A percentile compares a stretch with the other conserved stretches of the same genome.
Evolutionary conservation across 208 protist species (phyloP).

Genomic region (Porcisia hertigi): DNA sequence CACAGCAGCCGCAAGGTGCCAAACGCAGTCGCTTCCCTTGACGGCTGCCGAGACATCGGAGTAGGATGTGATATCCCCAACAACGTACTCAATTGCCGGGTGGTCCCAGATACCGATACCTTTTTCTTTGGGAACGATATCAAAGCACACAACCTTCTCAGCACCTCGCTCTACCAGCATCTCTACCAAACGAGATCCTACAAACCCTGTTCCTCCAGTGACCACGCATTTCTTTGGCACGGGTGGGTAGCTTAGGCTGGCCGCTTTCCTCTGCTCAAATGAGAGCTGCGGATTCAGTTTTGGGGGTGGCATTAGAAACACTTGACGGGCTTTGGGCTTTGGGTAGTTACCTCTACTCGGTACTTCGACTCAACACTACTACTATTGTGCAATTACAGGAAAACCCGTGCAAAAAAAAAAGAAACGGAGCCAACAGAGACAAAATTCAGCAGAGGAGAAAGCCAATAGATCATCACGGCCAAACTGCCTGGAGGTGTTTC

Average conservation of each 20-base stretch:
- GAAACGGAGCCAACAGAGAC: background rate
- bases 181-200: slow-evolving; percentile 94
- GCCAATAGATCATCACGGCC: slow-evolving; percentile 18
- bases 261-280: slow-evolving; percentile 58
- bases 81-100: slow-evolving; percentile 88
- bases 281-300: slow-evolving; percentile 71
- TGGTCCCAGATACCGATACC: slow-evolving; percentile 75
- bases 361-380: background rate
- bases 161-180: slow-evolving; percentile 96
- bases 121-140: slow-evolving; percentile 88
- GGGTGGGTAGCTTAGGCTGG: slow-evolving; percentile 48
- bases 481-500: background rate
- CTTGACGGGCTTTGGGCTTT: background rate
- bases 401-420: background rate
- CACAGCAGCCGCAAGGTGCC: slow-evolving; percentile 94
- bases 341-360: background rate
- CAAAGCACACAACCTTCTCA: slow-evolving; percentile 88
- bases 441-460: slow-evolving; percentile 6
- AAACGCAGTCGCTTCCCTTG: slow-evolving; percentile 92
- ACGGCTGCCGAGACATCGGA: slow-evolving; percentile 73
- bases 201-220: slow-evolving; percentile 95
- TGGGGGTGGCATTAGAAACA: slow-evolving; percentile 23
- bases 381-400: background rate
- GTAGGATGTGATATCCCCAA: slow-evolving; percentile 89
- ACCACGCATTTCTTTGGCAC: slow-evolving; percentile 91